Conservation (phyloP, 2,329 filamentous ascomycete species). For the Botrytis tulipae region DNA sequence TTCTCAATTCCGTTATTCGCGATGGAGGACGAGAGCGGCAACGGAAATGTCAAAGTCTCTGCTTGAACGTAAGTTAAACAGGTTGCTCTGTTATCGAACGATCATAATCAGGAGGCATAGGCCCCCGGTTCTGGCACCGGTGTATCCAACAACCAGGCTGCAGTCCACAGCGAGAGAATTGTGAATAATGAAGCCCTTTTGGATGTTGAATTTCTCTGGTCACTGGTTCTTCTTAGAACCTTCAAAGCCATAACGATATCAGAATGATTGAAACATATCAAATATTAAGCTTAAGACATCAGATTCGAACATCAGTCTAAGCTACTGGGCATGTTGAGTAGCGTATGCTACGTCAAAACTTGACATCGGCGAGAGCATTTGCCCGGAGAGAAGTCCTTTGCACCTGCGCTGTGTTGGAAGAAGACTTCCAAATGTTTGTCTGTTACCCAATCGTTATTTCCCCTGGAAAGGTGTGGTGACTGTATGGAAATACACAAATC, state of each 20-base stretch:
- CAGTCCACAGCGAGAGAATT: background rate
- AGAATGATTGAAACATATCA: background rate
- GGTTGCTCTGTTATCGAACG: background rate
- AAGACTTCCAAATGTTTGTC: background rate
- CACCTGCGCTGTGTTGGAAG: background rate
- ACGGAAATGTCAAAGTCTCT: background rate
- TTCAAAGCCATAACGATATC: background rate
- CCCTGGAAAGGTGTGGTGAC: background rate
- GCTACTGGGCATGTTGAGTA: no score
- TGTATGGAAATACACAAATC: background rate
- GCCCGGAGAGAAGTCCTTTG: background rate
- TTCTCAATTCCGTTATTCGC: background rate
- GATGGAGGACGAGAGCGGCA: background rate
- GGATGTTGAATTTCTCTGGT: background rate
- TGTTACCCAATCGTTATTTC: background rate
- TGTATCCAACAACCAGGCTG: background rate
- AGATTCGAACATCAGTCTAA: background rate
- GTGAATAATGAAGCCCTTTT: background rate
- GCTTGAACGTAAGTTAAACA: background rate
- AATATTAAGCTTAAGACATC: background rate
- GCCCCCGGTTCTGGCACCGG: background rate
- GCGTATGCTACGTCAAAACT: background rate
- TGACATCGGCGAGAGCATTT: background rate
- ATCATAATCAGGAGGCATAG: background rate
- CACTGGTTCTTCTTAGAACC: background rate